A percentile compares a stretch with the other conserved stretches of the same genome.
Conservation (phyloP, 1,284 basidiomycete genomes). For the Trichosporon sp. region DNA sequence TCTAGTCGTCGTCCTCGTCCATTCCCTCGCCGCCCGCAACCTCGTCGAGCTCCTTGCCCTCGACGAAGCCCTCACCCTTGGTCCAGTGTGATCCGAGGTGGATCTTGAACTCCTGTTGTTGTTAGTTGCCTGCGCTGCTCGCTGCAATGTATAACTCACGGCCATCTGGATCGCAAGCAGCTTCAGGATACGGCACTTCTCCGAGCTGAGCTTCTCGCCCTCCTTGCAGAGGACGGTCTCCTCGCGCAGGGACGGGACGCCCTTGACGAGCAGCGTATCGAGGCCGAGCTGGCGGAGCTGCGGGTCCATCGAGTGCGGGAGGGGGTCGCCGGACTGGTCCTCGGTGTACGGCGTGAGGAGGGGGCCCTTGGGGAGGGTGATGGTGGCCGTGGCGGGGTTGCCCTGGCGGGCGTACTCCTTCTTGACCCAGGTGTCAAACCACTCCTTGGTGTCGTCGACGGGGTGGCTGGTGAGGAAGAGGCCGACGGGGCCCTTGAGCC, state of each 20-base stretch:
- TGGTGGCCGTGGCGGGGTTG: conserved; percentile 68
- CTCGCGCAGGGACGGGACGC: conserved; percentile 76
- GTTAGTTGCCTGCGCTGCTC: neutral
- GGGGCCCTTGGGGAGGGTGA: conserved; percentile 65
- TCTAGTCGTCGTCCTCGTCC: conserved; percentile 41
- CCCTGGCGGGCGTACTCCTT: conserved; percentile 90
- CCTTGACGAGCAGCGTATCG: conserved; percentile 75
- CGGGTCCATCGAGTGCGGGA: conserved; percentile 95
- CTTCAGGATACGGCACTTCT: conserved; percentile 85
- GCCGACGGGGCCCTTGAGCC: conserved; percentile 89
- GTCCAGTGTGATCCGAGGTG: conserved; percentile 70
- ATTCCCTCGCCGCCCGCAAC: conserved; percentile 27
- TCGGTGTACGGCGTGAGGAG: conserved; percentile 55
- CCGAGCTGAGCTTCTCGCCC: conserved; percentile 71
- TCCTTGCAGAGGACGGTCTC: conserved; percentile 81
- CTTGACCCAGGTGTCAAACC: conserved; percentile 87
- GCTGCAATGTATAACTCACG: conserved; percentile 37
- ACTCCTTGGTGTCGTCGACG: conserved; percentile 82
- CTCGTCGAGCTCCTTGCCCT: conserved; percentile 57
- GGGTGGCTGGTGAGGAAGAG: conserved; percentile 85
- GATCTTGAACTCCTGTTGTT: conserved; percentile 59
- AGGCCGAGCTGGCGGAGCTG: conserved; percentile 89
- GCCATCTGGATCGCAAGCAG: conserved; percentile 82
- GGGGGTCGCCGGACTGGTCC: conserved; percentile 67
- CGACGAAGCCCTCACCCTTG: conserved; percentile 58